Percentiles rank a stretch among this genome's conserved stretches.
These are phyloP conservation scores for Colletotrichum cereale DNA, from an alignment of 2,329 filamentous ascomycete species.

Conservation along the genomic window DNA sequence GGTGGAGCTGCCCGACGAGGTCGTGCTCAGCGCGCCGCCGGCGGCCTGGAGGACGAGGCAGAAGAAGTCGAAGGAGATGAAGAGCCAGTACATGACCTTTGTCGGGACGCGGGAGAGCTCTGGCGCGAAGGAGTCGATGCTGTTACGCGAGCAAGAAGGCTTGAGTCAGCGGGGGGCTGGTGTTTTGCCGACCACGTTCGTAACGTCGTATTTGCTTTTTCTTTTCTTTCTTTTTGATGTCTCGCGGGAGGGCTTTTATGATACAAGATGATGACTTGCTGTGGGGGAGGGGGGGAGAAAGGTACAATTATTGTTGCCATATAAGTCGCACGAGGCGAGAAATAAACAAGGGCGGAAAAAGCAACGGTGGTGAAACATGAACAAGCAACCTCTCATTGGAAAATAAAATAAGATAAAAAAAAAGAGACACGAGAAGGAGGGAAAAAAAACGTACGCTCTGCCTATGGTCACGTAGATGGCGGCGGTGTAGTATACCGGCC, in stretches of 20 bases:
- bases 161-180: background rate
- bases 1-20: constrained; percentile 59
- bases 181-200: too few species aligned
- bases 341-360: constrained; percentile 18
- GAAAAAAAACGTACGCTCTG: constrained; percentile 49
- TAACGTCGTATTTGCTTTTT: background rate
- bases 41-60: constrained; percentile 68
- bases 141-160: constrained; percentile 31
- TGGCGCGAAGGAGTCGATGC: constrained; percentile 55
- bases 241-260: background rate
- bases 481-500: constrained; percentile 65
- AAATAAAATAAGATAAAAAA: background rate
- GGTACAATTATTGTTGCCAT: background rate
- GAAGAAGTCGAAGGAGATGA: constrained; percentile 66
- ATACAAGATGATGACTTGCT: background rate
- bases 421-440: too few species aligned
- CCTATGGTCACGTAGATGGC: constrained; percentile 75
- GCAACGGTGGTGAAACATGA: background rate
- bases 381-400: background rate
- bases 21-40: constrained; percentile 64
- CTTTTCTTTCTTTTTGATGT: background rate
- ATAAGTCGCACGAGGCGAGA: too few species aligned
- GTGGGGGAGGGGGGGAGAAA: too few species aligned
- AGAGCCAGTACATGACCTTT: constrained; percentile 57
- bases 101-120: constrained; percentile 57